phyloP scores from a whole-genome alignment of 106 monocot genomes.

The Dendrobium officinale region DNA sequence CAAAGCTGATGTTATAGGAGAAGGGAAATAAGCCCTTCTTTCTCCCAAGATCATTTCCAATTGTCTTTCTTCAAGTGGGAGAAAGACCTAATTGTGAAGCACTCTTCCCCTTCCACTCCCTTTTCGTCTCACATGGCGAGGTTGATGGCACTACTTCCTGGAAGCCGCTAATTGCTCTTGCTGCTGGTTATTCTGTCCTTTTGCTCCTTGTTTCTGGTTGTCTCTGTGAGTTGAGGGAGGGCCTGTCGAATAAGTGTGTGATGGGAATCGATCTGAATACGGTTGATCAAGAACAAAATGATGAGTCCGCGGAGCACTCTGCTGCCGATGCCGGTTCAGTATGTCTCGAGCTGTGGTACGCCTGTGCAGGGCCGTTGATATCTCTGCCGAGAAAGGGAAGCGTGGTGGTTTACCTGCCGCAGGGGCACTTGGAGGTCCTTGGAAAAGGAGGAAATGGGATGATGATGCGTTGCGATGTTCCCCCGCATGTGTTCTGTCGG shows the following conservation, averaged over 20 bases:
- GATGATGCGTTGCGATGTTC: constrained; percentile 21
- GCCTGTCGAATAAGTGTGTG: background rate
- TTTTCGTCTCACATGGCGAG: background rate
- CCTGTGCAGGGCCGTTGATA: constrained; percentile 77
- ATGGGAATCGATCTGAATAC: constrained; percentile 90
- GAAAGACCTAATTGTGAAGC: background rate
- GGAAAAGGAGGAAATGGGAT: constrained; percentile 7
- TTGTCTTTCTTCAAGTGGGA: background rate
- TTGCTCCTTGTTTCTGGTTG: background rate
- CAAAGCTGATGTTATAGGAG: constrained; percentile 21
- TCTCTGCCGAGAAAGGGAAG: constrained; percentile 74
- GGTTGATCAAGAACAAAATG: constrained; percentile 49
- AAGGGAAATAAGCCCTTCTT: background rate
- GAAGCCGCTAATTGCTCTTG: background rate
- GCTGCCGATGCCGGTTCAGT: too few relatives aligned
- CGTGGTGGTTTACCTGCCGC: constrained; percentile 80
- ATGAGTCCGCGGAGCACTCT: too few relatives aligned
- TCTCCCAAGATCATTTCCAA: background rate
- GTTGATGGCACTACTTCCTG: background rate
- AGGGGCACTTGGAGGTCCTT: constrained; percentile 75
- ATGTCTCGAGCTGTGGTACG: constrained; percentile 66
- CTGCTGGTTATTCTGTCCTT: background rate
- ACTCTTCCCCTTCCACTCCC: background rate
- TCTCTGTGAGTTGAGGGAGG: background rate
- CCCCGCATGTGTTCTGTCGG: constrained; percentile 80